Percentiles rank a stretch among this genome's conserved stretches.
phyloP scores from a whole-genome alignment of 179 eudicot species.

The Patellifolia procumbens region DNA sequence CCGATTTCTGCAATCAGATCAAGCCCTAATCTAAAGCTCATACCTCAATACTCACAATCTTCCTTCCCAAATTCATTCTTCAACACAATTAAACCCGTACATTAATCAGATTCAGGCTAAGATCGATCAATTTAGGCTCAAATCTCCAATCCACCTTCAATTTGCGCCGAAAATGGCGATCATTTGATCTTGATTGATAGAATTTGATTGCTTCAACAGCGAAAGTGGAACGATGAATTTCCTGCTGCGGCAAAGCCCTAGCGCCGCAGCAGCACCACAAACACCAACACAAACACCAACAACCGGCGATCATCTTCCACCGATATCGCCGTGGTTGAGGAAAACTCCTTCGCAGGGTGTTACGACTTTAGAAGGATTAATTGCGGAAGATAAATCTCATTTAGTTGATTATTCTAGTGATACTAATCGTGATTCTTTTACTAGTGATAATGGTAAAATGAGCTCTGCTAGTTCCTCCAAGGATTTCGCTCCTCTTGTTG shows the following conservation, averaged over 20 bases:
- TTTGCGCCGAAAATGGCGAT: neutral
- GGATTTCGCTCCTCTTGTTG: constrained; percentile 40
- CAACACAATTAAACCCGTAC: neutral
- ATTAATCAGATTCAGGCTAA: neutral
- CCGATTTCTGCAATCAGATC: constrained; percentile 6
- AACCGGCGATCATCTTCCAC: constrained; percentile 22
- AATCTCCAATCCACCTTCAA: neutral
- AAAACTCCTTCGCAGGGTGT: constrained; percentile 33
- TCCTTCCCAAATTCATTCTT: neutral
- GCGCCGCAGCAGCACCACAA: constrained; percentile 53
- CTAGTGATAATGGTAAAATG: constrained; percentile 29
- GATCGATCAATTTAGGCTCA: neutral
- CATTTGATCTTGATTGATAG: constrained; percentile 3
- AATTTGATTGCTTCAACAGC: neutral
- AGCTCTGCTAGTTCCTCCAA: constrained; percentile 32
- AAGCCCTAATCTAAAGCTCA: constrained; percentile 11
- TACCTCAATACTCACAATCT: neutral
- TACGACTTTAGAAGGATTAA: constrained; percentile 60
- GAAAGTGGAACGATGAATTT: constrained; percentile 63
- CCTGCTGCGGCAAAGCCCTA: constrained; percentile 63
- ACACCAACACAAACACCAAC: constrained; percentile 19
- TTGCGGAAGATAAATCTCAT: constrained; percentile 53
- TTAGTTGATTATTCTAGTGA: constrained; percentile 10
- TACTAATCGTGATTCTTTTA: constrained; percentile 32
- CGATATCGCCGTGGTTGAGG: constrained; percentile 25